A percentile compares a stretch with the other conserved stretches of the same genome.
Evolutionary conservation across 2,329 filamentous ascomycete genomes (phyloP).

Genomic region (Stachybotrys echinatus): DNA sequence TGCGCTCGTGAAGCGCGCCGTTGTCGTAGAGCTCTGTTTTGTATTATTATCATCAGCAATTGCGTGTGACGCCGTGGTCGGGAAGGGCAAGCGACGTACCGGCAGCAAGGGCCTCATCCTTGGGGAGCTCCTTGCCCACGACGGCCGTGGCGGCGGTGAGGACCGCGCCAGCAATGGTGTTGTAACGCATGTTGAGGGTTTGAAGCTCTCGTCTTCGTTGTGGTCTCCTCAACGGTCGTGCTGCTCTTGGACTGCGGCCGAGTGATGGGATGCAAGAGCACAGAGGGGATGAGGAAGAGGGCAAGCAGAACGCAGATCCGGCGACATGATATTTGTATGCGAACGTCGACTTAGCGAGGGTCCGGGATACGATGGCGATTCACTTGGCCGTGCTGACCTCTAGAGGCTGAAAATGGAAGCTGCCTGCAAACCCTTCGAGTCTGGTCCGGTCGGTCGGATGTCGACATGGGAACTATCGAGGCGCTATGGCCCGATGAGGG

Average conservation of each 20-base stretch:
- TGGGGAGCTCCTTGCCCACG: conserved; percentile 2
- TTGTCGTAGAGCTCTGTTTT: conserved; percentile 3
- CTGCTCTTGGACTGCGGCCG: background rate
- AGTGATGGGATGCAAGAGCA: background rate
- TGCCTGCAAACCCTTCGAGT: too few species aligned
- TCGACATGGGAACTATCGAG: too few species aligned
- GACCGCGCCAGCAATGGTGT: conserved; percentile 2
- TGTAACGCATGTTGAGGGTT: conserved; percentile 1
- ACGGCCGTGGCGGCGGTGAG: conserved; percentile 1
- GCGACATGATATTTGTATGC: background rate
- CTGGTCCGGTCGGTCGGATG: too few species aligned
- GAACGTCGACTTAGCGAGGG: too few species aligned
- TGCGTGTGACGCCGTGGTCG: background rate
- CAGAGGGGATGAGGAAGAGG: background rate
- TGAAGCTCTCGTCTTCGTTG: background rate
- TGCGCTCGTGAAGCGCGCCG: conserved; percentile 1
- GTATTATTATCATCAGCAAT: background rate
- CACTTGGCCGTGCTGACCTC: too few species aligned
- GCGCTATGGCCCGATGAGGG: too few species aligned
- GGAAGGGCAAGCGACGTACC: background rate
- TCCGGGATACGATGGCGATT: too few species aligned
- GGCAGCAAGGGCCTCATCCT: conserved; percentile 1
- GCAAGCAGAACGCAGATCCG: background rate
- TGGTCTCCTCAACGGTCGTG: background rate
- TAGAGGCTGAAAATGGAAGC: too few species aligned